phyloP scores from a whole-genome alignment of 768 basidiomycete genomes.

The Rhizopogon roseolus region DNA sequence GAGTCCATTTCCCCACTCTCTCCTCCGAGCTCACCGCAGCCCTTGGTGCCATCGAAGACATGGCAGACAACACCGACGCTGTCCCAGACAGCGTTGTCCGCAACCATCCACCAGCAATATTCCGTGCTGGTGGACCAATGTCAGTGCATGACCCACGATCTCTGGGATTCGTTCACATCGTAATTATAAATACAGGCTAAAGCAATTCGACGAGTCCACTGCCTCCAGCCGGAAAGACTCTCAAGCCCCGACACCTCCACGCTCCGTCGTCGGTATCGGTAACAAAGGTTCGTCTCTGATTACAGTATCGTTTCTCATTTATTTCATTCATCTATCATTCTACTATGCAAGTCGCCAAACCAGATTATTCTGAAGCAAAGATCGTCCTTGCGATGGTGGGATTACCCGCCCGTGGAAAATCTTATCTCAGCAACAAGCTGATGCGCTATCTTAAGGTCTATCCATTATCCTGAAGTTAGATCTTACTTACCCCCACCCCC shows the following conservation, averaged over 20 bases:
- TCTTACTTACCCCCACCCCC: slow-evolving; percentile 1
- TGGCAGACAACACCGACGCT: slow-evolving; percentile 13
- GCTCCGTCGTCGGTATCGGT: slow-evolving; percentile 84
- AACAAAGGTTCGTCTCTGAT: slow-evolving; percentile 59
- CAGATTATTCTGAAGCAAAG: slow-evolving; percentile 98
- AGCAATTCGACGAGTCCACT: slow-evolving; percentile 73
- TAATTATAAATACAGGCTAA: slow-evolving; percentile 45
- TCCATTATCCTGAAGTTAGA: slow-evolving; percentile 3
- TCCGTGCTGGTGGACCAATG: slow-evolving; percentile 78
- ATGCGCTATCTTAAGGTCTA: slow-evolving; percentile 90
- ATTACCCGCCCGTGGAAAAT: slow-evolving; percentile 96
- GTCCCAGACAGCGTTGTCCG: slow-evolving; percentile 10
- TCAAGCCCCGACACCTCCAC: slow-evolving; percentile 72
- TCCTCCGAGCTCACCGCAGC: slow-evolving; percentile 5
- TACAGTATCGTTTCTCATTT: slow-evolving; percentile 1
- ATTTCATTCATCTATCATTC: not conserved
- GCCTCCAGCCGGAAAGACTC: slow-evolving; percentile 67
- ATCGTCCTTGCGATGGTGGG: slow-evolving; percentile 99
- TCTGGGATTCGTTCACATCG: slow-evolving; percentile 1
- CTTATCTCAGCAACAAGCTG: slow-evolving; percentile 96
- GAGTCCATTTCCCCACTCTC: slow-evolving; percentile 10
- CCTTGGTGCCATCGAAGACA: slow-evolving; percentile 20
- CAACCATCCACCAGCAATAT: slow-evolving; percentile 46
- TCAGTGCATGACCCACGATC: slow-evolving; percentile 27
- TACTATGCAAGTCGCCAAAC: slow-evolving; percentile 70